These are phyloP conservation scores for Dipsacomyces acuminosporus DNA, from an alignment of 371 early-diverging fungal genomes.

Conservation along the genomic window DNA sequence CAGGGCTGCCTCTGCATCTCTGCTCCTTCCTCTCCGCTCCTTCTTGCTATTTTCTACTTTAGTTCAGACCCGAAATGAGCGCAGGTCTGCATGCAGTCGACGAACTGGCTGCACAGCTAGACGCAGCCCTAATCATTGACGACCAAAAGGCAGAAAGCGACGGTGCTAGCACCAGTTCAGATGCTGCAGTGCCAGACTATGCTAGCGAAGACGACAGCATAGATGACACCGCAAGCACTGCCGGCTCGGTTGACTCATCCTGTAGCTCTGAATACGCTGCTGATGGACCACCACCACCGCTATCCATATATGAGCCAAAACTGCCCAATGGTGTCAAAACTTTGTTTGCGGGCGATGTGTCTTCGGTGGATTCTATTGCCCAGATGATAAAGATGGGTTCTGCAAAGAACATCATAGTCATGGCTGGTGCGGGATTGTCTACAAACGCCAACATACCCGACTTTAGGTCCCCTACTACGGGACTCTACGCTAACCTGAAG, in stretches of 20 bases:
- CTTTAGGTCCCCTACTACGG: constrained; percentile 87
- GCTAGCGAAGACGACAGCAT: neutral
- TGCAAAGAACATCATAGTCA: constrained; percentile 78
- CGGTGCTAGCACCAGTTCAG: neutral
- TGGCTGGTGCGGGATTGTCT: constrained; percentile 95
- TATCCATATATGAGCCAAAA: constrained; percentile 10
- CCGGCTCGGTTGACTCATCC: constrained; percentile 2
- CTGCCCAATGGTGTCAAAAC: constrained; percentile 9
- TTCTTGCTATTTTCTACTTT: neutral
- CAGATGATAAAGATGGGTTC: constrained; percentile 53
- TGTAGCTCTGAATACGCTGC: constrained; percentile 13
- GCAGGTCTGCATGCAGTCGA: neutral
- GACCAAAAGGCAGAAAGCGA: neutral
- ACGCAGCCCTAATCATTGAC: neutral
- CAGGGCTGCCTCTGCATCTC: too few species aligned
- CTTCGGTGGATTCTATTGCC: constrained; percentile 54
- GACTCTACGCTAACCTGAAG: constrained; percentile 85
- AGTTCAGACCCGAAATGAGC: neutral
- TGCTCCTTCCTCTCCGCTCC: neutral
- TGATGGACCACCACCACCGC: constrained; percentile 8
- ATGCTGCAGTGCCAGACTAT: constrained; percentile 1
- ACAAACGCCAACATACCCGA: constrained; percentile 75
- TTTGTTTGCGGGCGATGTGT: constrained; percentile 6
- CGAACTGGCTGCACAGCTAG: constrained; percentile 10
- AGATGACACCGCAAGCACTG: constrained; percentile 4